These are phyloP conservation scores for Agrocybe praecox DNA, from an alignment of 768 basidiomycete genomes.

Conservation along the genomic window DNA sequence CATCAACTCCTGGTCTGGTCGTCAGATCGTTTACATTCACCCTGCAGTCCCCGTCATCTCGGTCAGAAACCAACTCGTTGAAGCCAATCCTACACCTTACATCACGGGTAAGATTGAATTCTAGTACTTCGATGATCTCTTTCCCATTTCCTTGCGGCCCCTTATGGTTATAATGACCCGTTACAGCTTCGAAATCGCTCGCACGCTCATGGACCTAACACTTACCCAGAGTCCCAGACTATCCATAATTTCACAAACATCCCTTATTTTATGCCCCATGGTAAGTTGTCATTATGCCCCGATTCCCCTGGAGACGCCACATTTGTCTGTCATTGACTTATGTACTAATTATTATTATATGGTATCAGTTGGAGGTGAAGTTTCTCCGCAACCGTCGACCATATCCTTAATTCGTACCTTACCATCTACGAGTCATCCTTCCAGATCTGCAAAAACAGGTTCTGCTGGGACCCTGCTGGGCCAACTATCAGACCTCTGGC, in stretches of 20 bases:
- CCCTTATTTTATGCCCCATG: conserved; percentile 31
- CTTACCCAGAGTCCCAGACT: conserved; percentile 17
- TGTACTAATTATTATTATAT: neutral
- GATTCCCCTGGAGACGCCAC: neutral
- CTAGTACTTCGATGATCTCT: conserved; percentile 23
- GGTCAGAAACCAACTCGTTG: conserved; percentile 24
- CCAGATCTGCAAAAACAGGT: conserved; percentile 32
- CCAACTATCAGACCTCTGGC: conserved; percentile 37
- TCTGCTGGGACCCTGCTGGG: conserved; percentile 42
- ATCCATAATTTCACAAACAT: conserved; percentile 30
- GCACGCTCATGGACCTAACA: conserved; percentile 29
- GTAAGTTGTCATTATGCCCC: conserved; percentile 13
- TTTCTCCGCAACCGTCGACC: conserved; percentile 36
- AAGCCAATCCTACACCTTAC: conserved; percentile 35
- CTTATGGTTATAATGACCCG: conserved; percentile 19
- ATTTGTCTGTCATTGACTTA: neutral
- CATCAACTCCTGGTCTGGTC: conserved; percentile 27
- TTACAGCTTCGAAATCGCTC: conserved; percentile 23
- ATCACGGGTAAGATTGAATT: conserved; percentile 36
- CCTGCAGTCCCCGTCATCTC: conserved; percentile 31
- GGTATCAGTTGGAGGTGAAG: conserved; percentile 31
- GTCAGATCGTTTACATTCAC: conserved; percentile 34
- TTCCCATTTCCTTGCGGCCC: conserved; percentile 25
- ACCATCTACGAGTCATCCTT: conserved; percentile 34
- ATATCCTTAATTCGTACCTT: conserved; percentile 31